Evolutionary conservation across 2,329 filamentous ascomycete species (phyloP).

Genomic region (Geosmithia morbida): DNA sequence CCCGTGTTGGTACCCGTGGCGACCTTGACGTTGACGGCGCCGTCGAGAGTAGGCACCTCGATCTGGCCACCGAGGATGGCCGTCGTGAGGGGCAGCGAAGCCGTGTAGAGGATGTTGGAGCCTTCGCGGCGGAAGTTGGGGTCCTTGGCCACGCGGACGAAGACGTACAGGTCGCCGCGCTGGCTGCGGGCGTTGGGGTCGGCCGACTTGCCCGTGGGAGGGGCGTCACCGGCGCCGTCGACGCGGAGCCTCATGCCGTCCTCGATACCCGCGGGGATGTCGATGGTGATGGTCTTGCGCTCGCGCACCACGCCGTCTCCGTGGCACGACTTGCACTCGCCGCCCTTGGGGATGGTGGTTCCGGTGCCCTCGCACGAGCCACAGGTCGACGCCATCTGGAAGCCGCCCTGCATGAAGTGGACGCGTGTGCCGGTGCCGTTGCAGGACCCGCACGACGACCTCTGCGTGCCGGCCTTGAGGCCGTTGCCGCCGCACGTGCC

Average conservation of each 20-base stretch:
- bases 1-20: conserved; percentile 84
- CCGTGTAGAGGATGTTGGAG: conserved; percentile 85
- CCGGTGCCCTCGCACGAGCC: conserved; percentile 68
- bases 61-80: conserved; percentile 86
- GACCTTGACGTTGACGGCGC: conserved; percentile 80
- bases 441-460: conserved; percentile 62
- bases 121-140: conserved; percentile 78
- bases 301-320: conserved; percentile 79
- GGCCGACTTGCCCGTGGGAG: conserved; percentile 56
- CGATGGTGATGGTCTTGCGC: conserved; percentile 68
- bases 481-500: conserved; percentile 73
- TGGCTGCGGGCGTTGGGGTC: conserved; percentile 49
- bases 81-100: conserved; percentile 81
- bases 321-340: conserved; percentile 64
- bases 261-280: conserved; percentile 91
- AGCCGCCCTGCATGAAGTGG: conserved; percentile 81
- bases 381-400: conserved; percentile 92
- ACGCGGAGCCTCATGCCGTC: conserved; percentile 89
- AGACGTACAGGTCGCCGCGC: conserved; percentile 81
- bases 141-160: conserved; percentile 79
- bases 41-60: conserved; percentile 77
- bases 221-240: conserved; percentile 74
- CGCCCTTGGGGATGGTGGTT: conserved; percentile 59
- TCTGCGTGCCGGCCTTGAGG: conserved; percentile 65
- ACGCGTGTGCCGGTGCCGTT: conserved; percentile 77